Evolutionary conservation across 352 stramenopile genomes (phyloP).

Genomic region (Globisporangium perplexum): DNA sequence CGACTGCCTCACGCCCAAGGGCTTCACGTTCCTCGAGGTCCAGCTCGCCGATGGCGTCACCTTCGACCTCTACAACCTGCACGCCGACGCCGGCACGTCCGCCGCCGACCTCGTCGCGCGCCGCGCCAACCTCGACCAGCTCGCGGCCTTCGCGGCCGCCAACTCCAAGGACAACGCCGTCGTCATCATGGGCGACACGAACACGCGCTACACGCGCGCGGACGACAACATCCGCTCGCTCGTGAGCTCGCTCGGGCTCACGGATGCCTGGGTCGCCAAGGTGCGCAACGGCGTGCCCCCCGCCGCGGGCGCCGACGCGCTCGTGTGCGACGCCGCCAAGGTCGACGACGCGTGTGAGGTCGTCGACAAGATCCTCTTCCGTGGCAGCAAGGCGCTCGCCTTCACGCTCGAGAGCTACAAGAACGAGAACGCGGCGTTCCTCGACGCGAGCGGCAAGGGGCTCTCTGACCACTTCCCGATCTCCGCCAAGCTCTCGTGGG

Average conservation of each 20-base stretch:
- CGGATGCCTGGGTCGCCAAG: slow-evolving; percentile 41
- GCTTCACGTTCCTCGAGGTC: slow-evolving; percentile 38
- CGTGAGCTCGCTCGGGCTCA: slow-evolving; percentile 20
- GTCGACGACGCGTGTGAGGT: slow-evolving; percentile 42
- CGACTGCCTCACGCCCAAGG: slow-evolving; percentile 55
- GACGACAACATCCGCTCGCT: slow-evolving; percentile 35
- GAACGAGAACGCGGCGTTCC: slow-evolving; percentile 38
- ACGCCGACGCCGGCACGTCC: slow-evolving; percentile 31
- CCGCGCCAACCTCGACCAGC: slow-evolving; percentile 33
- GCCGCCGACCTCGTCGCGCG: slow-evolving; percentile 26
- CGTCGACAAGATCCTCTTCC: slow-evolving; percentile 61
- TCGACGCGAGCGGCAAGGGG: slow-evolving; percentile 22
- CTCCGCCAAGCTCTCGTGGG: slow-evolving; percentile 34
- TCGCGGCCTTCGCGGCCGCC: slow-evolving; percentile 33
- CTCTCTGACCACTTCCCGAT: slow-evolving; percentile 52
- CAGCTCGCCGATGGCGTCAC: slow-evolving; percentile 33
- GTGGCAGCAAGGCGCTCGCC: slow-evolving; percentile 37
- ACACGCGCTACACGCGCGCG: slow-evolving; percentile 43
- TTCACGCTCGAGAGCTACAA: slow-evolving; percentile 34
- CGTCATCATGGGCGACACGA: slow-evolving; percentile 50
- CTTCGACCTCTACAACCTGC: slow-evolving; percentile 48
- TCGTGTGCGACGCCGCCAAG: slow-evolving; percentile 26
- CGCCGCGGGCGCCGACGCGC: slow-evolving; percentile 24
- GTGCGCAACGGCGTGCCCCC: slow-evolving; percentile 27
- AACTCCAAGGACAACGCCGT: slow-evolving; percentile 42